Evolutionary conservation across 2,329 filamentous ascomycete genomes (phyloP).

Genomic region (Beauveria pseudobassiana): DNA sequence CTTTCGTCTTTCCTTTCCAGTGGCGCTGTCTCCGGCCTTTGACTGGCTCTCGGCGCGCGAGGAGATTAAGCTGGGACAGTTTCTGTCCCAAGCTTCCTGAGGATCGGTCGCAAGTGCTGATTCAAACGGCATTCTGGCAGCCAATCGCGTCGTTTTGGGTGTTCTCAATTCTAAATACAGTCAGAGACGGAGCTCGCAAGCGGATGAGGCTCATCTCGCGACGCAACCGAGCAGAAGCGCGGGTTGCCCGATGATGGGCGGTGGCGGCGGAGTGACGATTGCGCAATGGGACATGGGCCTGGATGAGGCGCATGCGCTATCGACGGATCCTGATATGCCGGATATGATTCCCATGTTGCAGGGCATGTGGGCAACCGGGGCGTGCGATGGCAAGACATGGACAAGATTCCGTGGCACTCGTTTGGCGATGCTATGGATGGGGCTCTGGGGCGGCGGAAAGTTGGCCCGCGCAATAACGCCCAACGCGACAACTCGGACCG

Average conservation of each 20-base stretch:
- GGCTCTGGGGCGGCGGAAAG: background rate
- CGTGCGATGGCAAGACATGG: slow-evolving; percentile 1
- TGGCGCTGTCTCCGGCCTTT: slow-evolving; percentile 1
- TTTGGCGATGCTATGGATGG: background rate
- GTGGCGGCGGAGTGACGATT: background rate
- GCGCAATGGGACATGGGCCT: background rate
- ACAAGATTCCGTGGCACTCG: background rate
- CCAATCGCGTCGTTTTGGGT: slow-evolving; percentile 2
- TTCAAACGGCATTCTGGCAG: background rate
- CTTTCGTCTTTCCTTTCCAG: slow-evolving; percentile 9
- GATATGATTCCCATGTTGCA: slow-evolving; percentile 6
- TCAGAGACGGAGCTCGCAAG: background rate
- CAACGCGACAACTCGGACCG: background rate
- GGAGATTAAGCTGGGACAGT: slow-evolving; percentile 1
- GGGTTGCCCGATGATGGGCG: slow-evolving; percentile 1
- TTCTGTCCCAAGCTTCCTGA: background rate
- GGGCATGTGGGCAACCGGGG: slow-evolving; percentile 1
- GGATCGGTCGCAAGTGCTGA: background rate
- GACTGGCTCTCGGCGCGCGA: background rate
- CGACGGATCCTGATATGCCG: background rate
- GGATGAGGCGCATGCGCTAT: background rate
- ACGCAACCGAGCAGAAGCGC: background rate
- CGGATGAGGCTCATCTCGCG: background rate
- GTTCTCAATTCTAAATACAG: background rate
- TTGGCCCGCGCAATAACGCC: background rate